Percentiles rank a stretch among this genome's conserved stretches.
phyloP scores from a whole-genome alignment of 441 rosid species.

The Viola pubescens region DNA sequence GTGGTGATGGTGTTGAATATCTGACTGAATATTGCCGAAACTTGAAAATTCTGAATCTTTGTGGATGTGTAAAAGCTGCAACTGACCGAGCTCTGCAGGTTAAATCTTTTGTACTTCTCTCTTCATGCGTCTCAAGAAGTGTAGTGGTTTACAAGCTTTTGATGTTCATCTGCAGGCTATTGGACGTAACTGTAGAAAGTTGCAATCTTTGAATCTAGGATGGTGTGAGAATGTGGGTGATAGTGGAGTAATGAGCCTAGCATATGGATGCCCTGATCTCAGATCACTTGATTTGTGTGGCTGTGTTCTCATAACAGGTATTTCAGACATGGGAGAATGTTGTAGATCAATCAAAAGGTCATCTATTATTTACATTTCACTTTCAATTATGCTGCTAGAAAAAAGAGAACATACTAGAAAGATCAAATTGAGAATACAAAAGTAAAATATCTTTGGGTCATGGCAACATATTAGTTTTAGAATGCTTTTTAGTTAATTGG shows the following conservation, averaged over 20 bases:
- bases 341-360: not conserved
- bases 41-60: constrained; percentile 65
- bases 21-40: constrained; percentile 50
- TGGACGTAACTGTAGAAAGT: constrained; percentile 61
- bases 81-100: constrained; percentile 82
- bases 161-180: constrained; percentile 51
- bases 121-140: not conserved
- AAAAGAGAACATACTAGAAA: too few relatives aligned
- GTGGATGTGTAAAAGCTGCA: constrained; percentile 83
- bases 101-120: not conserved
- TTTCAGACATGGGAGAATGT: not conserved
- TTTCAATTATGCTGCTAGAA: too few relatives aligned
- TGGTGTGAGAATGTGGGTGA: constrained; percentile 94
- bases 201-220: constrained; percentile 78
- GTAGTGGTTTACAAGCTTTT: constrained; percentile 2
- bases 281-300: constrained; percentile 74
- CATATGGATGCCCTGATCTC: constrained; percentile 86
- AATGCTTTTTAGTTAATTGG: too few relatives aligned
- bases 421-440: too few relatives aligned
- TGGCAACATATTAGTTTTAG: too few relatives aligned
- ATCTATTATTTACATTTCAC: too few relatives aligned
- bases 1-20: constrained; percentile 51
- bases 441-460: too few relatives aligned
- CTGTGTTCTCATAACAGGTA: constrained; percentile 81
- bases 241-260: constrained; percentile 74